phyloP scores from a whole-genome alignment of 139 green algal genomes.

The Limnomonas spitsbergensis region DNA sequence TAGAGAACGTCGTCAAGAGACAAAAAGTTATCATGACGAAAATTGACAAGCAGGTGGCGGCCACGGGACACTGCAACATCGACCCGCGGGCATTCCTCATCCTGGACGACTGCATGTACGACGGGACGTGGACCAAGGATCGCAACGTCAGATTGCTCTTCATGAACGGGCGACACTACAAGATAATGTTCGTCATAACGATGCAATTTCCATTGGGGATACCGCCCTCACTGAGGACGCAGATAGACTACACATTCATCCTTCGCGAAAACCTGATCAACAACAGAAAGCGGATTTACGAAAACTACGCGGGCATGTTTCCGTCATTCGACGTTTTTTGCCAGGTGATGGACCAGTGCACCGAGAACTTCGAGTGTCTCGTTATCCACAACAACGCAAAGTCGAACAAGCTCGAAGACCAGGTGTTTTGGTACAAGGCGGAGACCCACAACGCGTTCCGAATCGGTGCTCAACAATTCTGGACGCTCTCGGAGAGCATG shows the following conservation, averaged over 20 bases:
- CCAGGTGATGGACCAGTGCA: conserved; percentile 17
- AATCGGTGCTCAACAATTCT: conserved; percentile 6
- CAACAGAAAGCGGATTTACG: conserved; percentile 30
- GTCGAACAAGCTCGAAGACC: conserved; percentile 22
- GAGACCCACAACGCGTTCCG: conserved; percentile 1
- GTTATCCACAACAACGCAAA: conserved; percentile 24
- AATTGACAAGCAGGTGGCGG: conserved; percentile 1
- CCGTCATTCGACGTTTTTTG: conserved; percentile 23
- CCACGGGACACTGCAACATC: not conserved
- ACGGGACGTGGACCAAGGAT: conserved; percentile 19
- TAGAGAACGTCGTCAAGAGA: conserved; percentile 19
- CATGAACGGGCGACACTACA: conserved; percentile 27
- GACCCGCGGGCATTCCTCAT: conserved; percentile 21
- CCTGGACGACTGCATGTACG: conserved; percentile 30
- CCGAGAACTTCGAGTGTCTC: conserved; percentile 27
- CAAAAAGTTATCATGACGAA: not conserved
- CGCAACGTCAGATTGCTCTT: conserved; percentile 6
- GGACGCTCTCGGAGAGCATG: not conserved
- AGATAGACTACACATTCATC: conserved; percentile 37
- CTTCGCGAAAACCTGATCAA: conserved; percentile 14
- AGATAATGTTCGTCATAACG: conserved; percentile 24
- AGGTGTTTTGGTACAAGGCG: conserved; percentile 30
- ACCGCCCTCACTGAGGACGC: conserved; percentile 2
- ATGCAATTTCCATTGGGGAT: conserved; percentile 31
- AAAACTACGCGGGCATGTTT: conserved; percentile 28